A percentile compares a stretch with the other conserved stretches of the same genome.
Conservation (phyloP, 148 eudicot species). For the Polygonum maritimum region DNA sequence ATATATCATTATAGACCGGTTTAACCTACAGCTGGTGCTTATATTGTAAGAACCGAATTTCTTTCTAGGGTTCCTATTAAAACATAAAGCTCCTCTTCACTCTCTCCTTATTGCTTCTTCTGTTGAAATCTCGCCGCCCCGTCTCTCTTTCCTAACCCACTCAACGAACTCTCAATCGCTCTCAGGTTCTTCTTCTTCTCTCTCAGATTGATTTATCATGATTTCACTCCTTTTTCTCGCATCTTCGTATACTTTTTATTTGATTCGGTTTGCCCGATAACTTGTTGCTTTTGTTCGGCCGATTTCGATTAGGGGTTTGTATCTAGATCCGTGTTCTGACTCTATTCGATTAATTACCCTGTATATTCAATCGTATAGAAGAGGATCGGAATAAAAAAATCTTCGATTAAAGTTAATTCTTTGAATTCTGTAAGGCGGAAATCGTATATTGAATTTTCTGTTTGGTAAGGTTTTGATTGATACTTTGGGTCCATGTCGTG, state of each 20-base stretch:
- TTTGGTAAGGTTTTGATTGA: not conserved
- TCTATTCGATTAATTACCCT: not conserved
- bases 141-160: not conserved
- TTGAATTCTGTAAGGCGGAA: not conserved
- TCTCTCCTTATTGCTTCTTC: not conserved
- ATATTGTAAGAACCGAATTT: too few species aligned
- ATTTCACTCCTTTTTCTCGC: not conserved
- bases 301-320: not conserved
- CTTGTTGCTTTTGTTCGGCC: not conserved
- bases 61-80: too few species aligned
- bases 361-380: not conserved
- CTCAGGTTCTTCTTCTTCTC: not conserved
- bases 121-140: not conserved
- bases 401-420: not conserved
- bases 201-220: not conserved
- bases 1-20: too few species aligned
- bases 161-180: not conserved
- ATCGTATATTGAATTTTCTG: too few species aligned
- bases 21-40: too few species aligned
- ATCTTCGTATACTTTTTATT: not conserved
- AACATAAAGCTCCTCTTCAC: not conserved
- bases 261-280: not conserved
- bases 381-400: not conserved
- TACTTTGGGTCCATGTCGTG: not conserved
- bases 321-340: not conserved